A percentile compares a stretch with the other conserved stretches of the same genome.
Conservation (phyloP, 441 rosid species). For the Gossypium laxum region DNA sequence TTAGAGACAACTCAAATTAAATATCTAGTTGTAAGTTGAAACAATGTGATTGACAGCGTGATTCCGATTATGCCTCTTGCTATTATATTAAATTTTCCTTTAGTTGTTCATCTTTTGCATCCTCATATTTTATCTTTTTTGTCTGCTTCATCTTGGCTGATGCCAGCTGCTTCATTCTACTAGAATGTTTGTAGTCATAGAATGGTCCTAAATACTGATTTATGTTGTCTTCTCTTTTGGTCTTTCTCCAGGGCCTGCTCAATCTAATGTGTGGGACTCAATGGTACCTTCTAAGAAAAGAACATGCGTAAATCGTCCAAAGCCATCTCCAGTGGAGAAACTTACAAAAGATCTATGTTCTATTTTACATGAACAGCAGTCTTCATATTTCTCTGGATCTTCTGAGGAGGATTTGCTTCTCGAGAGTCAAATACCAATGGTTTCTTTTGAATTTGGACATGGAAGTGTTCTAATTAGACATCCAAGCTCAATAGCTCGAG, state of each 20-base stretch:
- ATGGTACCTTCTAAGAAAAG: constrained; percentile 82
- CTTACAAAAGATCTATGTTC: constrained; percentile 75
- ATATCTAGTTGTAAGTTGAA: background rate
- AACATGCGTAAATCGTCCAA: constrained; percentile 73
- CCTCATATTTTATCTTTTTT: background rate
- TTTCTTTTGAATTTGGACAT: constrained; percentile 93
- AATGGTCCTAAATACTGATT: constrained; percentile 5
- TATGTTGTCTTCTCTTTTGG: constrained; percentile 3
- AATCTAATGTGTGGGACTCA: constrained; percentile 78
- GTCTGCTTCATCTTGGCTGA: background rate
- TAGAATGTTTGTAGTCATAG: background rate
- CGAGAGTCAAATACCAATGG: constrained; percentile 82
- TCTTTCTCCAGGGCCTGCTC: constrained; percentile 60
- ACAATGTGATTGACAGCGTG: background rate
- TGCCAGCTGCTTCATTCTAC: background rate
- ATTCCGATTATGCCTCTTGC: background rate
- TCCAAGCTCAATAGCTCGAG: constrained; percentile 73
- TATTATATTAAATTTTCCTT: background rate
- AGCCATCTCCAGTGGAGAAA: constrained; percentile 81
- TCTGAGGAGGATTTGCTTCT: constrained; percentile 89
- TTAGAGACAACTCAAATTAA: background rate
- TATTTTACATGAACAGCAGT: constrained; percentile 86
- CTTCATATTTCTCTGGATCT: constrained; percentile 72
- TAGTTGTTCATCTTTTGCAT: background rate
- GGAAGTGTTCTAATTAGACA: constrained; percentile 90